phyloP scores from a whole-genome alignment of 257 asterid genomes.

The Primulina huaijiensis region DNA sequence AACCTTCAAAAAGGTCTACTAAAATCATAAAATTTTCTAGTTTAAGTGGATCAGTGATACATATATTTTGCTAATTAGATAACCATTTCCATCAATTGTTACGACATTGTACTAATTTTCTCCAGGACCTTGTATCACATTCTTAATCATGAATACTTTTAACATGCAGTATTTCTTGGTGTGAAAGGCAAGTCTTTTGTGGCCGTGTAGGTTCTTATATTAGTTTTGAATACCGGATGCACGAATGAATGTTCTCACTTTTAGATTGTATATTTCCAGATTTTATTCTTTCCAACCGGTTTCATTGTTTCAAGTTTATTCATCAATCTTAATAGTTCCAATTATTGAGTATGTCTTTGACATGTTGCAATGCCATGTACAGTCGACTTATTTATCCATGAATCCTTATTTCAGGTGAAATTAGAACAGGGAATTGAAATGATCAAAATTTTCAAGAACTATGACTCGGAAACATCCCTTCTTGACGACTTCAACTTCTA shows the following conservation, averaged over 20 bases:
- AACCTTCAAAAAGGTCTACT: background rate
- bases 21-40: background rate
- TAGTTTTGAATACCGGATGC: background rate
- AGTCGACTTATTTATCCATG: conserved; percentile 17
- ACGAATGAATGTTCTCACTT: background rate
- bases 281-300: background rate
- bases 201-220: background rate
- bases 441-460: conserved; percentile 77
- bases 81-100: background rate
- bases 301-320: background rate
- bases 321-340: conserved; percentile 1
- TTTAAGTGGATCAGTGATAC: background rate
- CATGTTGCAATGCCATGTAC: background rate
- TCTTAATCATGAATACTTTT: background rate
- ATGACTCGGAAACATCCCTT: conserved; percentile 83
- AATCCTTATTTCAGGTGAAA: conserved; percentile 61
- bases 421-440: conserved; percentile 86
- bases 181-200: conserved; percentile 4
- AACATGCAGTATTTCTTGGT: background rate
- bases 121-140: background rate
- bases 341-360: background rate
- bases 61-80: conserved; percentile 5
- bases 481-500: conserved; percentile 86
- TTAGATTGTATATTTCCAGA: background rate
- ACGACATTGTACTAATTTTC: conserved; percentile 1